Base-by-base conservation (phyloP, 345 rosid genomes). In the Melaleuca alternifolia region DNA sequence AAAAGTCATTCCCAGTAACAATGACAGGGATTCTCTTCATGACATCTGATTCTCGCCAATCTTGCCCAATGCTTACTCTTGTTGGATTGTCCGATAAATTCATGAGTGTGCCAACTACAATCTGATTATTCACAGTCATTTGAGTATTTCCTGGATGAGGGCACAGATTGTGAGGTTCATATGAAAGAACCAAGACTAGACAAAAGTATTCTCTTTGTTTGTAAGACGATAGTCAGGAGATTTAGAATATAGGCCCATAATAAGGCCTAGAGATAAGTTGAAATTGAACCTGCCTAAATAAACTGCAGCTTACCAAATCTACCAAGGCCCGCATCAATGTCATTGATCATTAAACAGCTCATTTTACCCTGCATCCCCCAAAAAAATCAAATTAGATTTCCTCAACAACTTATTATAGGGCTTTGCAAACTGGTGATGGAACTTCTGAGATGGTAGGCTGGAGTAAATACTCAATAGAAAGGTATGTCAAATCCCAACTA, bases 281-380 rank as follows among this genome's bases (percentile, higher is more conserved):
- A 83, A 83, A 83, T 28, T 52, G 59, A 71, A 71, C 48, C 11
- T 37, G 26, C 44, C 79, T 71, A 83, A 26, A 26, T 82, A 37
- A 87, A 56, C n/a, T 51, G 44, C 54, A 85, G 86, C 93, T 92
- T 89, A 97, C 99, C 98, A 89, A 97, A 97, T 95, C 98, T 93
- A 85, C 99, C 98, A 87, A 95, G 95, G 85, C 99, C 99, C 88
- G 97, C 99, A 93, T 97, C 99, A 86, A 96, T 93, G 86, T 97
- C 98, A 92, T 96, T 95, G 91, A 97, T 93, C 97, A 97, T 95
- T 90, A 96, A 93, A 92, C 98, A 96, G 88, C 96, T 96, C 97
- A 97, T 94, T 90, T 95, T 97, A n/a, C 99, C 99, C 98, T 96
- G 96, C 92, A 93, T 90, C 87, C 85, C 84, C 52, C 26, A 26